A percentile compares a stretch with the other conserved stretches of the same genome.
Evolutionary conservation across 2,329 filamentous ascomycete species (phyloP).

Genomic region (Penicillium decumbens): DNA sequence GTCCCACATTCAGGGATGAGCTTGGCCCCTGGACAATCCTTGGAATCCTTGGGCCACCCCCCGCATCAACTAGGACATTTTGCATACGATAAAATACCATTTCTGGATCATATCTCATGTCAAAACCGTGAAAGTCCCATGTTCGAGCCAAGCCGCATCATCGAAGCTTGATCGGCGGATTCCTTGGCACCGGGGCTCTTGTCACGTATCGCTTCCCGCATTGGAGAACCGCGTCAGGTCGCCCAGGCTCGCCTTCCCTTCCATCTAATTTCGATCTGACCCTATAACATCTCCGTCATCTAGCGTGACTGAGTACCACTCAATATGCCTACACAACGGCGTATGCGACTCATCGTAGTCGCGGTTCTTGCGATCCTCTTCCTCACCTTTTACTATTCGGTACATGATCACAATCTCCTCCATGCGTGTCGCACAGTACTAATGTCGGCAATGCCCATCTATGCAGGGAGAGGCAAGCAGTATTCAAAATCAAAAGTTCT

Average conservation of each 20-base stretch:
- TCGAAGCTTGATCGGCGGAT: conserved; percentile 6
- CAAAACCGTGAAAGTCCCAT: neutral
- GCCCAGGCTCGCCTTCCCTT: neutral
- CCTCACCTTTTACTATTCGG: conserved; percentile 68
- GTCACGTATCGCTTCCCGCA: conserved; percentile 5
- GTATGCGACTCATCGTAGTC: conserved; percentile 63
- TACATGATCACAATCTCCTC: conserved; percentile 36
- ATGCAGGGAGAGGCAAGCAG: conserved; percentile 38
- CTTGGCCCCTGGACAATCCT: neutral
- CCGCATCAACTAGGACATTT: neutral
- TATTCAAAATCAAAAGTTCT: conserved; percentile 48
- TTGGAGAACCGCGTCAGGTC: neutral
- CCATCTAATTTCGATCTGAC: neutral
- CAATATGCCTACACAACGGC: conserved; percentile 65
- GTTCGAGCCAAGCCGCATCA: neutral
- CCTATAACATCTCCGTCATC: neutral
- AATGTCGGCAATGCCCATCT: conserved; percentile 2
- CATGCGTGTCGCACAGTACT: neutral
- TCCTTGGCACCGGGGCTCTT: conserved; percentile 5
- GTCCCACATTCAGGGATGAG: conserved; percentile 10
- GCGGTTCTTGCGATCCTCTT: conserved; percentile 61
- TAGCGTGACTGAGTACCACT: neutral
- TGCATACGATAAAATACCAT: neutral
- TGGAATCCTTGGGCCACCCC: neutral
- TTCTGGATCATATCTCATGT: neutral